Conservation (phyloP, 2,329 filamentous ascomycete genomes). For the Rhinocladiella mackenziei region DNA sequence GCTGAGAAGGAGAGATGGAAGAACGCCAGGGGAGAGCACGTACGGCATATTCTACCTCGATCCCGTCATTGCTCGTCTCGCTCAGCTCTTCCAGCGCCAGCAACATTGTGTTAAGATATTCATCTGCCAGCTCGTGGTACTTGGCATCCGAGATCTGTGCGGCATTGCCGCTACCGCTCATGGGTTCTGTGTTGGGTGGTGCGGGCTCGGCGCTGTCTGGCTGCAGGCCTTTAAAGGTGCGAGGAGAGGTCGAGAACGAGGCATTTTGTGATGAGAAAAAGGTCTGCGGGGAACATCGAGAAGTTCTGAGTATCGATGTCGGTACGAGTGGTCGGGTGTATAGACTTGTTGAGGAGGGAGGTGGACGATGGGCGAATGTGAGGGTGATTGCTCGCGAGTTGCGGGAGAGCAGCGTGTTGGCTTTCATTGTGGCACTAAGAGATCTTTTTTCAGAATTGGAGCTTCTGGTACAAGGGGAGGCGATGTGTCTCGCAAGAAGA, state of each 20-base stretch:
- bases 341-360: background rate
- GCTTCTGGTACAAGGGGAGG: background rate
- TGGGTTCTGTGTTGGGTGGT: conserved; percentile 40
- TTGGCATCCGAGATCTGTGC: conserved; percentile 64
- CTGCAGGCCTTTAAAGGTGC: conserved; percentile 51
- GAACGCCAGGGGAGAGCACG: too few relatives aligned
- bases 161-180: conserved; percentile 46
- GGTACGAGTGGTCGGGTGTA: background rate
- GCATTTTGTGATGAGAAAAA: background rate
- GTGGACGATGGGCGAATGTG: conserved; percentile 1
- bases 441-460: background rate
- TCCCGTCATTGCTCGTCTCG: conserved; percentile 61
- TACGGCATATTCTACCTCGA: conserved; percentile 89
- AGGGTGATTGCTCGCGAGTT: conserved; percentile 2
- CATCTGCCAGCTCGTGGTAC: conserved; percentile 74
- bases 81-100: conserved; percentile 65
- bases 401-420: conserved; percentile 5
- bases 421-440: conserved; percentile 11
- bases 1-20: too few relatives aligned
- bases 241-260: conserved; percentile 12
- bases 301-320: conserved; percentile 4
- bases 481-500: too few relatives aligned
- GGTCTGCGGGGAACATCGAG: background rate
- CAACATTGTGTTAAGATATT: conserved; percentile 62
- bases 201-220: conserved; percentile 56